Evolutionary conservation across 768 basidiomycete species (phyloP).

Genomic region (Dictyophora rubrovolvata): DNA sequence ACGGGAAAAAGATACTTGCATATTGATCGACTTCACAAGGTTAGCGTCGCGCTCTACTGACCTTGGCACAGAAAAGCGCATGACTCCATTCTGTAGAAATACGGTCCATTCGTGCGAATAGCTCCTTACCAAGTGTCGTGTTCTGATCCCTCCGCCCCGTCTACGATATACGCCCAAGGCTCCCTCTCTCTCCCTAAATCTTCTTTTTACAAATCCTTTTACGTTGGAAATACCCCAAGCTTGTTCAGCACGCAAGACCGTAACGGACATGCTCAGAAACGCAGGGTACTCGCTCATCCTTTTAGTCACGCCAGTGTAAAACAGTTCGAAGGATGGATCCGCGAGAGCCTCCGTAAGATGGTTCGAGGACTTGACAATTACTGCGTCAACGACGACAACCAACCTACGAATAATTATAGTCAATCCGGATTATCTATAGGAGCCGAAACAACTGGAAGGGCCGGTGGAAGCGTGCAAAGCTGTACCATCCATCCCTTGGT

Average conservation of each 20-base stretch:
- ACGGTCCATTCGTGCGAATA: conserved; percentile 23
- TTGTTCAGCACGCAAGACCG: conserved; percentile 25
- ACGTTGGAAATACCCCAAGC: conserved; percentile 17
- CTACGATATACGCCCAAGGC: conserved; percentile 25
- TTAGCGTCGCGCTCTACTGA: neutral
- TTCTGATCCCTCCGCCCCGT: conserved; percentile 19
- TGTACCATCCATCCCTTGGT: neutral
- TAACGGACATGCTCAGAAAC: conserved; percentile 22
- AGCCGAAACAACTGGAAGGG: neutral
- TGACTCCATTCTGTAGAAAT: conserved; percentile 16
- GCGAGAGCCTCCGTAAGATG: neutral
- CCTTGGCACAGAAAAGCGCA: neutral
- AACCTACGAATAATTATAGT: neutral
- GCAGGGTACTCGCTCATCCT: conserved; percentile 23
- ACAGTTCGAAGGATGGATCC: conserved; percentile 2
- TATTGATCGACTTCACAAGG: conserved; percentile 6
- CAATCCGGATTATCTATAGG: neutral
- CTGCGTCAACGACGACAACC: neutral
- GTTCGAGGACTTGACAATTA: neutral
- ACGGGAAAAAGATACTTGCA: conserved; percentile 3
- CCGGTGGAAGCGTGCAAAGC: neutral
- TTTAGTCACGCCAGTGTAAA: conserved; percentile 13
- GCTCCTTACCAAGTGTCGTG: conserved; percentile 26
- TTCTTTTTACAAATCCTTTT: conserved; percentile 24
- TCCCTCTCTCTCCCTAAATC: conserved; percentile 21